Conservation (phyloP, 768 basidiomycete species). For the Pleurotus pulmonarius region DNA sequence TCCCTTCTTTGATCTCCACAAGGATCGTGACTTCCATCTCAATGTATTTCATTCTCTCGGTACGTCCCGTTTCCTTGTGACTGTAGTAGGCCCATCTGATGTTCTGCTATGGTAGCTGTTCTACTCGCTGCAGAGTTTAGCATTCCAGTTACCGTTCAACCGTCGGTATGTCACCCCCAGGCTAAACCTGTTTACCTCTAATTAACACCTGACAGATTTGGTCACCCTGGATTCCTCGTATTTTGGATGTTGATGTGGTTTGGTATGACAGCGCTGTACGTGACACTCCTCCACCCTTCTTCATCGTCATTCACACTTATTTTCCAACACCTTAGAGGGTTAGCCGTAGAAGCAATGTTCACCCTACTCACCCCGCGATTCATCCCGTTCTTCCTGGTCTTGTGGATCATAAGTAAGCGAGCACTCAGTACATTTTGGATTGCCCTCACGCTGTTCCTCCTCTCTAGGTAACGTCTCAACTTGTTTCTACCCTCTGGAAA, state of each 20-base stretch:
- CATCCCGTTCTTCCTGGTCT: constrained; percentile 57
- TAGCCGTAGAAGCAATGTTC: constrained; percentile 57
- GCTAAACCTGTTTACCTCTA: not conserved
- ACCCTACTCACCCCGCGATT: constrained; percentile 50
- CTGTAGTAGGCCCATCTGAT: not conserved
- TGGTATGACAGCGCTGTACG: constrained; percentile 56
- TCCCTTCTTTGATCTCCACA: constrained; percentile 25
- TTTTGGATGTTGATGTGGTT: constrained; percentile 67
- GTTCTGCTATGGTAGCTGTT: constrained; percentile 28
- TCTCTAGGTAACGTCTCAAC: constrained; percentile 51
- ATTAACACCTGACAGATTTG: constrained; percentile 29
- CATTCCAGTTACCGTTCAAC: constrained; percentile 55
- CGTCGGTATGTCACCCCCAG: constrained; percentile 33
- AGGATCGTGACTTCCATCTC: constrained; percentile 25
- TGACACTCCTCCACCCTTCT: not conserved
- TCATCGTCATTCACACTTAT: not conserved
- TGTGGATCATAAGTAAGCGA: constrained; percentile 51
- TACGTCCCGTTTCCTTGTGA: constrained; percentile 11
- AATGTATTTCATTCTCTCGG: constrained; percentile 35
- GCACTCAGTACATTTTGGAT: not conserved
- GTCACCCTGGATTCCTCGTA: constrained; percentile 50
- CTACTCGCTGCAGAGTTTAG: constrained; percentile 56
- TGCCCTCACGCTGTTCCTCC: not conserved
- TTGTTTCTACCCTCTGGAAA: constrained; percentile 51
- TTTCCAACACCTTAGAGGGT: constrained; percentile 35